A percentile compares a stretch with the other conserved stretches of the same genome.
Evolutionary conservation across 495 filamentous ascomycete species (phyloP).

Genomic region (Aspergillus baeticus): DNA sequence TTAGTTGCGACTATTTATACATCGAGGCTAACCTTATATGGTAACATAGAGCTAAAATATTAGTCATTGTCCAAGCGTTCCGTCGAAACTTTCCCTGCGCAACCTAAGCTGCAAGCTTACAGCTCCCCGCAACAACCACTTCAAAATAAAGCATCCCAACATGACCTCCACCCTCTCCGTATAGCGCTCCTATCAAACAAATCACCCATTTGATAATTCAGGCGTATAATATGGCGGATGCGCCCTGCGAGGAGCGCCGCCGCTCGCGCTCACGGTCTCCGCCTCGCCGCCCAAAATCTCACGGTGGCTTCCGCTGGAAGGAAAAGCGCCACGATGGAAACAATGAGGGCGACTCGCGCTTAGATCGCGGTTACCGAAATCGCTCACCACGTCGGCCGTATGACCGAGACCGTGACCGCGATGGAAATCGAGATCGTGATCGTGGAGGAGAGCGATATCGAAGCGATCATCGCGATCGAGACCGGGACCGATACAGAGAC

Average conservation of each 20-base stretch:
- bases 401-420: slow-evolving; percentile 7
- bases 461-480: background rate
- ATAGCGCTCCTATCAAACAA: background rate
- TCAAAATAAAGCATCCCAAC: slow-evolving; percentile 1
- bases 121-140: background rate
- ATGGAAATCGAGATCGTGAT: slow-evolving; percentile 7
- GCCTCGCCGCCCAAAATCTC: slow-evolving; percentile 15
- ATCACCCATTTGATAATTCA: background rate
- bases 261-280: slow-evolving; percentile 19
- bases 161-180: background rate
- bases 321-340: slow-evolving; percentile 13
- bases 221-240: slow-evolving; percentile 2
- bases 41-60: too few species aligned
- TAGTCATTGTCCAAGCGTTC: too few species aligned
- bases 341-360: background rate
- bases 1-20: background rate
- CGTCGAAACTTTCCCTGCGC: too few species aligned
- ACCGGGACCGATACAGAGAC: slow-evolving; percentile 21
- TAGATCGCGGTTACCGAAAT: slow-evolving; percentile 13
- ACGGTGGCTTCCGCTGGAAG: slow-evolving; percentile 18
- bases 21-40: background rate
- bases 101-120: background rate
- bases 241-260: slow-evolving; percentile 4
- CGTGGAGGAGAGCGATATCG: background rate
- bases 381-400: slow-evolving; percentile 8